A percentile compares a stretch with the other conserved stretches of the same genome.
These are phyloP conservation scores for Dipodascus geniculatus DNA, from an alignment of 805 yeast species.

Conservation along the genomic window DNA sequence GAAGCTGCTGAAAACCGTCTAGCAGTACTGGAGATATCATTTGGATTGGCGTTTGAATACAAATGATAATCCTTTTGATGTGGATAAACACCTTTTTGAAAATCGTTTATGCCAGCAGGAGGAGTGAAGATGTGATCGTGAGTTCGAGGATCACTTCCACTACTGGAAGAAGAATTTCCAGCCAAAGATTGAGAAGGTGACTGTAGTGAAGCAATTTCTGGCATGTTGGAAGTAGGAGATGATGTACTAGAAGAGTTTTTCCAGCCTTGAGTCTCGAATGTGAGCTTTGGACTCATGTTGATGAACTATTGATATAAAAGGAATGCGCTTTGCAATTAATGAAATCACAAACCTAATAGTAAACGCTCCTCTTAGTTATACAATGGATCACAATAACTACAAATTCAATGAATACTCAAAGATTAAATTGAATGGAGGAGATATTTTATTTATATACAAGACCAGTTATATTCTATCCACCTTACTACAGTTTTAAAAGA, in stretches of 20 bases:
- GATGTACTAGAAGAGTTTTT: background rate
- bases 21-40: background rate
- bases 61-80: background rate
- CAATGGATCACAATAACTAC: too few species aligned
- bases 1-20: background rate
- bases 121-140: background rate
- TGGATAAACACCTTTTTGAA: background rate
- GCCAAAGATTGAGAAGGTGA: background rate
- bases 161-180: background rate
- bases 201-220: background rate
- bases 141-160: background rate
- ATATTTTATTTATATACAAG: background rate
- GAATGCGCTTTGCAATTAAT: background rate
- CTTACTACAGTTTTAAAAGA: background rate
- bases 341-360: too few species aligned
- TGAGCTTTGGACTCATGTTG: background rate
- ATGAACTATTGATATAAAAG: background rate
- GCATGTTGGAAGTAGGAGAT: background rate
- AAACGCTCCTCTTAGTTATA: too few species aligned
- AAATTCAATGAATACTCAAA: too few species aligned
- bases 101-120: background rate
- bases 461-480: background rate
- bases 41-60: background rate
- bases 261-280: background rate
- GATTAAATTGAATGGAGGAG: background rate